Evolutionary conservation across 345 rosid genomes (phyloP).

Genomic region (Euphorbia lathyris): DNA sequence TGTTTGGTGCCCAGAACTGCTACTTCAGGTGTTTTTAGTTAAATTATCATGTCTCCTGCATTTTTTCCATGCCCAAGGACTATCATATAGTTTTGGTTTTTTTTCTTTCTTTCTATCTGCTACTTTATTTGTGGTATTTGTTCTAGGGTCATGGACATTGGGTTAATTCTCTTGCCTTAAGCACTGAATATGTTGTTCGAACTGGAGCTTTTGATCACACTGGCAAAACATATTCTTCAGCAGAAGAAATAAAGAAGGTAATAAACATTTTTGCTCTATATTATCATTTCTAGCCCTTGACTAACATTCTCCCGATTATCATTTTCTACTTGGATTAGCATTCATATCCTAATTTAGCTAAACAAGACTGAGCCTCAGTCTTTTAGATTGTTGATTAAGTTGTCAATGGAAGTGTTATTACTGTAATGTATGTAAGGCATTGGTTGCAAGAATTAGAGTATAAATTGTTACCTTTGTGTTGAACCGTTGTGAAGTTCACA

Average conservation of each 20-base stretch:
- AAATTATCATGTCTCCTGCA: too few relatives aligned
- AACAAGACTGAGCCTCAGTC: not conserved
- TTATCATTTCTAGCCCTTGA: not conserved
- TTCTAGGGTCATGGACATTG: slow-evolving; percentile 95
- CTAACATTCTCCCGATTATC: not conserved
- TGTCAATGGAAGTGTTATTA: not conserved
- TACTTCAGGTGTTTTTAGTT: not conserved
- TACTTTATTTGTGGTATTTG: slow-evolving; percentile 9
- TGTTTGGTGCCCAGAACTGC: not conserved
- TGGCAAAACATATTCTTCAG: slow-evolving; percentile 62
- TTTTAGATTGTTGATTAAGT: not conserved
- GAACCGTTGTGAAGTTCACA: not conserved
- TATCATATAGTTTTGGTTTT: not conserved
- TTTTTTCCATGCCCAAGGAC: not conserved
- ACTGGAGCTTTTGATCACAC: slow-evolving; percentile 97
- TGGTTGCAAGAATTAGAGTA: not conserved
- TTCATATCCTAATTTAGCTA: not conserved
- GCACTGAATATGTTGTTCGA: slow-evolving; percentile 90
- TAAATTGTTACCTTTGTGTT: not conserved
- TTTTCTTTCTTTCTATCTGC: not conserved
- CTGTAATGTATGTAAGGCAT: not conserved
- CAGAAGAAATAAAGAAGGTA: slow-evolving; percentile 88
- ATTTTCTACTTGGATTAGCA: not conserved
- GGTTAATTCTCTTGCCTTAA: slow-evolving; percentile 94
- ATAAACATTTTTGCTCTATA: not conserved